Percentiles rank a stretch among this genome's conserved stretches.
These are phyloP conservation scores for Wickerhamomyces tratensis DNA, from an alignment of 805 yeast species.

Conservation along the genomic window DNA sequence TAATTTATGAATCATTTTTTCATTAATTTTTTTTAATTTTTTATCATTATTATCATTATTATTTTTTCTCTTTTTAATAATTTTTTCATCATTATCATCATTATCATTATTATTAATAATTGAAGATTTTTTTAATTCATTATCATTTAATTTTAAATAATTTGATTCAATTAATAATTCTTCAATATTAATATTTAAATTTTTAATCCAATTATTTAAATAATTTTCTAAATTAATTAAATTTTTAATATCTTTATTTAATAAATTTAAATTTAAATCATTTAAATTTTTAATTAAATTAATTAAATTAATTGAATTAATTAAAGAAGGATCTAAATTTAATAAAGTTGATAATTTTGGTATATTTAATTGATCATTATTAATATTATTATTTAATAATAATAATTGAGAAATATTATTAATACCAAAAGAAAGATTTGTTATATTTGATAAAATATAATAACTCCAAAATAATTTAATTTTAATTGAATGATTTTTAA, in stretches of 20 bases:
- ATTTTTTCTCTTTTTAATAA: slow-evolving; percentile 9
- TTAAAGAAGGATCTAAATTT: slow-evolving; percentile 24
- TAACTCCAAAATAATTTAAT: slow-evolving; percentile 35
- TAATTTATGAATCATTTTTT: slow-evolving; percentile 29
- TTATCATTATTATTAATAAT: too few species aligned
- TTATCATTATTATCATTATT: slow-evolving; percentile 12
- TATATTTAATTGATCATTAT: slow-evolving; percentile 13
- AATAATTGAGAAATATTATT: slow-evolving; percentile 9
- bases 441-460: slow-evolving; percentile 20
- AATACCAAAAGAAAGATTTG: slow-evolving; percentile 14
- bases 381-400: slow-evolving; percentile 12
- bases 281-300: slow-evolving; percentile 21
- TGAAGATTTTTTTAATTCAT: slow-evolving; percentile 1
- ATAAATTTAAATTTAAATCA: slow-evolving; percentile 5
- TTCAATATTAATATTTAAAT: slow-evolving; percentile 12
- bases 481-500: slow-evolving; percentile 17
- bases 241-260: neutral
- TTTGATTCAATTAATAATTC: slow-evolving; percentile 23
- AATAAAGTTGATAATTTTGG: slow-evolving; percentile 24
- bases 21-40: slow-evolving; percentile 21
- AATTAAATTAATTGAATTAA: slow-evolving; percentile 22
- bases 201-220: slow-evolving; percentile 22
- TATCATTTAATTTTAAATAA: too few species aligned
- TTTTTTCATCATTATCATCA: slow-evolving; percentile 5
- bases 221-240: slow-evolving; percentile 27